Conservation (phyloP, 78 protist genomes). For the Mantamonas sphyraenae region DNA sequence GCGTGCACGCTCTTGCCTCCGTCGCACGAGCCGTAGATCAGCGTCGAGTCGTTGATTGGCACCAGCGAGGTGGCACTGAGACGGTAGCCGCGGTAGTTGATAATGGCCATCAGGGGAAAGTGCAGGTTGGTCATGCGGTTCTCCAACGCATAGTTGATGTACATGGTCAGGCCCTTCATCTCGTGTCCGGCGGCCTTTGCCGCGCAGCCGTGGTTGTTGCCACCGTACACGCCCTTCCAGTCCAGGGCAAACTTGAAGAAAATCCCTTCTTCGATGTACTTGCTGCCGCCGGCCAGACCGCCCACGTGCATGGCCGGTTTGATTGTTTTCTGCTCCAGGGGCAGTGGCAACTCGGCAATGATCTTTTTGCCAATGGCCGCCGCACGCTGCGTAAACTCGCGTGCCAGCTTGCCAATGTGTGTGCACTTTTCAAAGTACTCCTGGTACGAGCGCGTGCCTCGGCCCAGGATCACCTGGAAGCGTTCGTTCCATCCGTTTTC, state of each 20-base stretch:
- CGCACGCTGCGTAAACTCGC: background rate
- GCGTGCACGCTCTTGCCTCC: conserved; percentile 1
- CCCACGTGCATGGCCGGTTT: background rate
- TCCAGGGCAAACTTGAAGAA: background rate
- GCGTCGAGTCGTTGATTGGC: background rate
- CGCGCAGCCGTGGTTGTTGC: background rate
- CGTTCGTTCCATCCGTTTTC: background rate
- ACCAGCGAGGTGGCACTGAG: background rate
- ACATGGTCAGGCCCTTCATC: background rate
- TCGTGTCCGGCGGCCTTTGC: background rate
- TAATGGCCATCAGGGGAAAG: conserved; percentile 3
- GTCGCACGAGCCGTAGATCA: conserved; percentile 4
- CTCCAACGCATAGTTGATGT: background rate
- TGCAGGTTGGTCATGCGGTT: background rate
- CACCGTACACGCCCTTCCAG: background rate
- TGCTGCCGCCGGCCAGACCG: background rate
- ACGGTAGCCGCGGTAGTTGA: background rate
- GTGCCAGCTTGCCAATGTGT: background rate
- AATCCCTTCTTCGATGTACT: background rate
- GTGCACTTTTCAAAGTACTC: background rate
- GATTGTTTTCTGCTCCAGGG: background rate
- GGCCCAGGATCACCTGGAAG: background rate
- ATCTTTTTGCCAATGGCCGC: background rate
- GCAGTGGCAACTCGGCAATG: background rate
- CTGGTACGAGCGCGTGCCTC: background rate